Evolutionary conservation across 805 yeast species (phyloP).

Genomic region (Candida ortonii): DNA sequence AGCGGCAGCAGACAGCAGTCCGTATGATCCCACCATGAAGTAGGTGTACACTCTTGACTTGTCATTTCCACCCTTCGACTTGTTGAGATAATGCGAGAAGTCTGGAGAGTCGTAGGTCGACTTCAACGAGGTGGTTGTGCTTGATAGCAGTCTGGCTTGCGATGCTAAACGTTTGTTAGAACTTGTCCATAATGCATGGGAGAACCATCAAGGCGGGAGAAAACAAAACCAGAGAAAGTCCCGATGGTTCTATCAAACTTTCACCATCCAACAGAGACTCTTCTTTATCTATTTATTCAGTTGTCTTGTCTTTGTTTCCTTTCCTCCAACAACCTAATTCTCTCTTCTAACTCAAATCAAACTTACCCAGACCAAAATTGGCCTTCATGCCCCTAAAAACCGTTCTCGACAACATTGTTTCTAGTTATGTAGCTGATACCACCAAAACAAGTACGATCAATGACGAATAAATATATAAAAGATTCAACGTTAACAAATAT

Average conservation of each 20-base stretch:
- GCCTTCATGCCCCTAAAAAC: constrained; percentile 29
- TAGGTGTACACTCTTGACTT: constrained; percentile 83
- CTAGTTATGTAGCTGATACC: no score
- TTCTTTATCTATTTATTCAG: no score
- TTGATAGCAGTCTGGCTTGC: constrained; percentile 48
- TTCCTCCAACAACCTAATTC: no score
- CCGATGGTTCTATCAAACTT: no score
- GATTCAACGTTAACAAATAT: no score
- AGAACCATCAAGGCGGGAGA: no score
- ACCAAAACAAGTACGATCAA: no score
- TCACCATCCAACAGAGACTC: neutral
- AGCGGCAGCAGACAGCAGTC: constrained; percentile 86
- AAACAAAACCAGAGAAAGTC: no score
- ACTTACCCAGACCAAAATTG: constrained; percentile 30
- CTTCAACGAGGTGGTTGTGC: constrained; percentile 51
- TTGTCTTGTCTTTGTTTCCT: no score
- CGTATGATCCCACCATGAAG: constrained; percentile 97
- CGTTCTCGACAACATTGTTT: constrained; percentile 32
- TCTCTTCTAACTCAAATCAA: no score
- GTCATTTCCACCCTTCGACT: constrained; percentile 61
- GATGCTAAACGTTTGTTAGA: constrained; percentile 21
- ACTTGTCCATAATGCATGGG: no score
- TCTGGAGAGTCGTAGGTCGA: constrained; percentile 90
- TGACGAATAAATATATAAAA: no score
- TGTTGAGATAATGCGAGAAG: constrained; percentile 75